Base-by-base conservation (phyloP, 2,329 filamentous ascomycete genomes). In the Epicoccum nigrum region DNA sequence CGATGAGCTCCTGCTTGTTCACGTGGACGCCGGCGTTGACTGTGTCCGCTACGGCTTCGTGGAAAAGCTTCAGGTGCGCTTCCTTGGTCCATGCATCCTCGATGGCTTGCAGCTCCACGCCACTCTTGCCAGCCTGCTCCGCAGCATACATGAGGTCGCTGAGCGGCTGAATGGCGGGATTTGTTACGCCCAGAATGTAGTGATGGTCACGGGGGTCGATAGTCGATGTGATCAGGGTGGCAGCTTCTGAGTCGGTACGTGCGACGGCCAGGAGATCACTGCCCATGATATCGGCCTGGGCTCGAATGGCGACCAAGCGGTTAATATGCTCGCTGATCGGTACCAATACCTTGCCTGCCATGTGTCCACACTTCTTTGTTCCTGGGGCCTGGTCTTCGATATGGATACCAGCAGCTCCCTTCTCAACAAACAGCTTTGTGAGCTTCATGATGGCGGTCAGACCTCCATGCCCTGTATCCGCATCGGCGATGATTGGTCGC, bases 391-490 rank as follows among this genome's bases (percentile, higher is more conserved):
- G 94, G 74, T 99, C 94, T 78, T 99, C 94, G 64, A 99, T 97
- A 78, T 99, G 94, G 69, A 99, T 97, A 62, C 94, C 94, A 33
- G 94, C 94, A 37, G 94, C 94, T 65, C 94, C 94, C 76, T 92
- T 92, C 81, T 99, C 94, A 60, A 97, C 79, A 75, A 99, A 97
- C 50, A 97, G 85, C 82, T 97, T 97, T 59, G 94, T 97, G 65
- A 99, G 86, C 83, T 97, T 99, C 94, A 99, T 97, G 66, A 97
- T 89, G 48, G 94, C 94, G n/a, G 94, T 97, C 56, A 99, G 82
- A 69, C 94, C 94, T 70, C 94, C 94, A 74, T 97, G 94, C 59
- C 94, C 94, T 33, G 94, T 99, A 73, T 99, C 94, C 41, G 93
- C 94, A 76, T 99, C 94, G 52, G 94, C 94, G 64, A 99, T 86